These are phyloP conservation scores for Xylaria sp. DNA, from an alignment of 2,329 filamentous ascomycete genomes.

Conservation along the genomic window DNA sequence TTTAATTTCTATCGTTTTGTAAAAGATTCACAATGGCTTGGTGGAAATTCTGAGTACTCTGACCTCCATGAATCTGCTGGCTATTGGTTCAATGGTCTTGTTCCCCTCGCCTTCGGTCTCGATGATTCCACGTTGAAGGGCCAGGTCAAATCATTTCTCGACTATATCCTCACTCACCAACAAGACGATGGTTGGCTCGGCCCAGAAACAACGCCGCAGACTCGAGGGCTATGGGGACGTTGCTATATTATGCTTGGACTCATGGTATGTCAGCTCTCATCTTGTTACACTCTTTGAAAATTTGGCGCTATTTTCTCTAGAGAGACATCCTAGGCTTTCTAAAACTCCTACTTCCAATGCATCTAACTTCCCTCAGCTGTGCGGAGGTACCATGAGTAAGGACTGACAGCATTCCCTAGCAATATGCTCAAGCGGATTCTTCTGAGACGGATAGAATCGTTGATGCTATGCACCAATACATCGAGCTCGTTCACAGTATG, in stretches of 20 bases:
- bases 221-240: conserved; percentile 64
- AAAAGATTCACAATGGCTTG: conserved; percentile 61
- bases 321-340: too few relatives aligned
- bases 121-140: conserved; percentile 60
- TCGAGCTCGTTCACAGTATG: conserved; percentile 63
- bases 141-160: conserved; percentile 58
- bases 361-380: background rate
- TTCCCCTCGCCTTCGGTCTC: conserved; percentile 64
- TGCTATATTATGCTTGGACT: conserved; percentile 62
- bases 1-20: conserved; percentile 67
- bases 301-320: too few relatives aligned
- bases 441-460: conserved; percentile 57
- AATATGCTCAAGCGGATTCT: conserved; percentile 60
- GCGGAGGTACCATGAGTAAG: background rate
- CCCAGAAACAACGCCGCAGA: conserved; percentile 56
- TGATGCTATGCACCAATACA: conserved; percentile 60
- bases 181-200: conserved; percentile 67
- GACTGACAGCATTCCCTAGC: conserved; percentile 45
- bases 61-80: conserved; percentile 64
- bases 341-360: background rate
- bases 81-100: conserved; percentile 68
- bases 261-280: conserved; percentile 44
- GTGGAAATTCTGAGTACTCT: conserved; percentile 62
- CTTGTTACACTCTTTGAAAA: background rate
- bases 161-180: conserved; percentile 61